These are phyloP conservation scores for Toxicodendron radicans DNA, from an alignment of 345 rosid genomes.

Conservation along the genomic window DNA sequence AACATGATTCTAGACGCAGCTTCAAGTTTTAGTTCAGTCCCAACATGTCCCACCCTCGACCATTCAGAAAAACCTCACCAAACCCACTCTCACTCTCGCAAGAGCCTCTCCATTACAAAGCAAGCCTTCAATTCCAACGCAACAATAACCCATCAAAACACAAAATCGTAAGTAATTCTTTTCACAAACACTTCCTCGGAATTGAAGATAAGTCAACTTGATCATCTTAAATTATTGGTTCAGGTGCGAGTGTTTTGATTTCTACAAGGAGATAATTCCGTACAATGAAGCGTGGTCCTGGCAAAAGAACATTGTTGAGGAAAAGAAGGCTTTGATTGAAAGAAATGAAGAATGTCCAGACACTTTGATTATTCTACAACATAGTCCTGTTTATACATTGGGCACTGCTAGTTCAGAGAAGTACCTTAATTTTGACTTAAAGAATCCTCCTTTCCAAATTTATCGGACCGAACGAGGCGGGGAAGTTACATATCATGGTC, in stretches of 20 bases:
- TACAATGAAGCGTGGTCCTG: slow-evolving; percentile 74
- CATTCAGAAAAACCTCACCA: neutral
- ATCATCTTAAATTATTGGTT: slow-evolving; percentile 3
- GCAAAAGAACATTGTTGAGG: slow-evolving; percentile 57
- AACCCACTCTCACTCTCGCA: neutral
- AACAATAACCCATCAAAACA: slow-evolving; percentile 12
- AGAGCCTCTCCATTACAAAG: neutral
- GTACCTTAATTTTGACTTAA: slow-evolving; percentile 56
- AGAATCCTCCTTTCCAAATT: slow-evolving; percentile 68
- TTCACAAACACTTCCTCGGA: slow-evolving; percentile 33
- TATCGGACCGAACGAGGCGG: slow-evolving; percentile 87
- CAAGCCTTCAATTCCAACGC: neutral
- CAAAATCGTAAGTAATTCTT: slow-evolving; percentile 33
- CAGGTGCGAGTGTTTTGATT: slow-evolving; percentile 72
- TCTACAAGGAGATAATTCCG: slow-evolving; percentile 60
- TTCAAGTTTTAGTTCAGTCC: slow-evolving; percentile 24
- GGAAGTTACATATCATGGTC: slow-evolving; percentile 90
- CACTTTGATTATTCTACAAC: slow-evolving; percentile 66
- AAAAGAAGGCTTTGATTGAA: slow-evolving; percentile 57
- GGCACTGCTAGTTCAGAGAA: slow-evolving; percentile 62
- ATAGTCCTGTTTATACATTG: slow-evolving; percentile 73
- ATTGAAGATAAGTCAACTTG: neutral
- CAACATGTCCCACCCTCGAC: slow-evolving; percentile 12
- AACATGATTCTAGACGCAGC: slow-evolving; percentile 25
- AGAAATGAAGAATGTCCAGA: slow-evolving; percentile 61